phyloP scores from a whole-genome alignment of 495 filamentous ascomycete species.

The Articulospora tetracladia region DNA sequence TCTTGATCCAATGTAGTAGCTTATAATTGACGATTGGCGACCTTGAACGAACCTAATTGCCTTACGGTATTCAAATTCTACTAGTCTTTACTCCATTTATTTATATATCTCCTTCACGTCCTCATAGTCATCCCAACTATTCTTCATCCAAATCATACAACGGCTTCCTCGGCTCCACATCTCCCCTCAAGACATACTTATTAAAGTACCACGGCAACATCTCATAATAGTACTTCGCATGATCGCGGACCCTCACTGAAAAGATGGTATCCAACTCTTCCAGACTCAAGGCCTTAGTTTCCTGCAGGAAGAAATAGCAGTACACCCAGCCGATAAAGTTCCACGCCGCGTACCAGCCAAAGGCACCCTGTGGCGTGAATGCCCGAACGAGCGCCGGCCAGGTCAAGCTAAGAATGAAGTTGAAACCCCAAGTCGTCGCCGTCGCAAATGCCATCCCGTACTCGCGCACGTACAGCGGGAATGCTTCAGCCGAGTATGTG shows the following conservation, averaged over 20 bases:
- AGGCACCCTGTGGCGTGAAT: conserved; percentile 43
- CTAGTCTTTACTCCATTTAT: too few species aligned
- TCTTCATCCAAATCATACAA: not conserved
- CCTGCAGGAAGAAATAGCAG: conserved; percentile 66
- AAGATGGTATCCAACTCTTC: conserved; percentile 61
- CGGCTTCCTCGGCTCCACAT: not conserved
- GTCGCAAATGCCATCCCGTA: conserved; percentile 75
- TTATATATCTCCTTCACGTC: too few species aligned
- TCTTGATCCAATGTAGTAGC: too few species aligned
- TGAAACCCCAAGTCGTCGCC: conserved; percentile 69
- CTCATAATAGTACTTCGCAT: conserved; percentile 24
- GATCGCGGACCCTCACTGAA: conserved; percentile 42
- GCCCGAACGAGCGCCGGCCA: conserved; percentile 61
- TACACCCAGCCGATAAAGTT: conserved; percentile 71
- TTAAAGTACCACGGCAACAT: conserved; percentile 50
- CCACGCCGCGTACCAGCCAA: conserved; percentile 61
- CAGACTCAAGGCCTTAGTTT: conserved; percentile 75
- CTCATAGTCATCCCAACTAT: too few species aligned
- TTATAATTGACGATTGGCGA: too few species aligned
- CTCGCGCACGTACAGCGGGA: conserved; percentile 71
- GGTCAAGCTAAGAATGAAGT: conserved; percentile 64
- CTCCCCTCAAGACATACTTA: conserved; percentile 37
- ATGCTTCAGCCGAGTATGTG: conserved; percentile 76
- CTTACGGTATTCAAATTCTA: too few species aligned
- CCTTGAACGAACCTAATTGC: too few species aligned